Conservation (phyloP, 2,329 filamentous ascomycete genomes). For the Sarocladiaceae sp. region DNA sequence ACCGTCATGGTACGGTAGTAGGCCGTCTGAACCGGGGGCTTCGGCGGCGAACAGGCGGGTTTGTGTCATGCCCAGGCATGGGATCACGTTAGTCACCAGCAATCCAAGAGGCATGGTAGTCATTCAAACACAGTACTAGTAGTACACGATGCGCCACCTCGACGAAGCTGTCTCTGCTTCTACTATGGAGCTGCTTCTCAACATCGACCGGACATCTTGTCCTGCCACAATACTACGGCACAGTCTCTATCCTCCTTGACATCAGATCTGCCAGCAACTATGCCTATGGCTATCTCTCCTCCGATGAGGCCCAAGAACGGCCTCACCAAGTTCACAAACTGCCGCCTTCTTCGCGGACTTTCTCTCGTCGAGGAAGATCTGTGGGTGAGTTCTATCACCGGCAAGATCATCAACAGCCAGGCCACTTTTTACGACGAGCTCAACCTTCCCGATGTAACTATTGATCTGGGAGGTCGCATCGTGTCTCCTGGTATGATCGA, state of each 20-base stretch:
- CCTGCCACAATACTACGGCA: slow-evolving; percentile 11
- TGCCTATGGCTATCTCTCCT: slow-evolving; percentile 44
- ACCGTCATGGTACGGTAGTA: slow-evolving; percentile 1
- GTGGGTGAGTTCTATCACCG: slow-evolving; percentile 80
- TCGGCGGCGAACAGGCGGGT: background rate
- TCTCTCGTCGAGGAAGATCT: slow-evolving; percentile 71
- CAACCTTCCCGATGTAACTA: slow-evolving; percentile 64
- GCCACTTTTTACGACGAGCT: slow-evolving; percentile 64
- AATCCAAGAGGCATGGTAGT: background rate
- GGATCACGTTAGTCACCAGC: background rate
- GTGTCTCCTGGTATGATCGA: slow-evolving; percentile 85
- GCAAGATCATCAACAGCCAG: slow-evolving; percentile 74
- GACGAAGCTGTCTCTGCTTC: background rate
- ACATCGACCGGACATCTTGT: slow-evolving; percentile 7
- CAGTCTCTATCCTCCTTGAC: slow-evolving; percentile 18
- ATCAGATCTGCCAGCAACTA: slow-evolving; percentile 22
- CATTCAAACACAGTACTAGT: slow-evolving; percentile 9
- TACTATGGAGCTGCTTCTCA: slow-evolving; percentile 10
- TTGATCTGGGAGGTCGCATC: slow-evolving; percentile 80
- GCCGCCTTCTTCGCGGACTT: slow-evolving; percentile 67
- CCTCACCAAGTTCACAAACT: slow-evolving; percentile 89
- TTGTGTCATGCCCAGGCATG: slow-evolving; percentile 10
- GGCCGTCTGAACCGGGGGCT: background rate
- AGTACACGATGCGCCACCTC: slow-evolving; percentile 9
- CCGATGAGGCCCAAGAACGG: slow-evolving; percentile 36